Evolutionary conservation across 2,329 filamentous ascomycete species (phyloP), one percentile per base, ranked within the genome.

Genomic region (Cordyceps cateniannulata): DNA sequence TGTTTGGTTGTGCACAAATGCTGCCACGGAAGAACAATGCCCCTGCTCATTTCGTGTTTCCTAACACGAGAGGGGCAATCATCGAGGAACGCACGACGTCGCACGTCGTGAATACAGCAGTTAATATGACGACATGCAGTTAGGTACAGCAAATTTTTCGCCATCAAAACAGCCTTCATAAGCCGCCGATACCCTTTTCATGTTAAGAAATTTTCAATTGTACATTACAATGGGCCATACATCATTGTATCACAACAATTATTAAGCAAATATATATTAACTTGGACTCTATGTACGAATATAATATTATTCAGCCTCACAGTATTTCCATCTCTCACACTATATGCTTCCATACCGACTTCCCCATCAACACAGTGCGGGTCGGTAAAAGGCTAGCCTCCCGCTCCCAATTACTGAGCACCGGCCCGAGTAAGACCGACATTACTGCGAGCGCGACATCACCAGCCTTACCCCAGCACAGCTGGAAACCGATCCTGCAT

Each of bases 371-470:
- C 53, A 62, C 60, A 62, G 60, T 62, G 60, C 49, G 49, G 38
- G n/a, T 38, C 49, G 14, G 60, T 24, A 50, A 49, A 51, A 47
- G 6, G 12, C 51, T 25, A 50, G 16, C 32, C 10, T 45, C 38
- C 24, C 3, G 57, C 51, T 55, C 35, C 16, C 29, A 27, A 58
- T 25, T 22, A 24, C 35, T 42, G 16, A 42, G 29, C 50, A 48
- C 57, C 32, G 57, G 57, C 57, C 61, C 61, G 61, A 62, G 57
- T 62, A 62, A 57, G 25, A 60, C 61, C 61, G 61, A 62, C 56
- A 54, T 53, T 53, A 16, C 32, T 35, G 49, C 49, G 55, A 48
- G 50, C 54, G 25, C 60, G 54, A 54, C 60, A 59, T 12, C 57
- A 52, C 38, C 38, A 18, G 38, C 57, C 40, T 35, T 51, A 14